A percentile compares a stretch with the other conserved stretches of the same genome.
These are phyloP conservation scores for Alternaria triticina DNA, from an alignment of 2,329 filamentous ascomycete species.

Conservation along the genomic window DNA sequence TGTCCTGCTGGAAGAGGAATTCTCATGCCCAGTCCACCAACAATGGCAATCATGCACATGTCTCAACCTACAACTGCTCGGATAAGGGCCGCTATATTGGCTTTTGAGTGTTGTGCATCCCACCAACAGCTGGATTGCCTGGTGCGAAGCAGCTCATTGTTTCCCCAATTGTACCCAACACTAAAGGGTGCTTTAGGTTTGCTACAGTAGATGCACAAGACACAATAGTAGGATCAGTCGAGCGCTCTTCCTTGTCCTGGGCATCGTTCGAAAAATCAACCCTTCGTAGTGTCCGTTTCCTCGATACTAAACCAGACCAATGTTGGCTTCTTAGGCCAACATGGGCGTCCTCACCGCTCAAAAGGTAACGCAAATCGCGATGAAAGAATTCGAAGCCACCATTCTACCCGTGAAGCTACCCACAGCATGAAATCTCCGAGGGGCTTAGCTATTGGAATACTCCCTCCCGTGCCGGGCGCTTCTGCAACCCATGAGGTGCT, in stretches of 20 bases:
- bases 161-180: neutral
- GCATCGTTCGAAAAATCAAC: neutral
- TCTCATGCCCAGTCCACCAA: neutral
- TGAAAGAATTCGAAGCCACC: neutral
- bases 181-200: neutral
- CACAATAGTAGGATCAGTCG: neutral
- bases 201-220: neutral
- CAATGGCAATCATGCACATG: neutral
- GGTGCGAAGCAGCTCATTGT: neutral
- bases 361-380: neutral
- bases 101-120: neutral
- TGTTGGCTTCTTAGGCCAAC: neutral
- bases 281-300: neutral
- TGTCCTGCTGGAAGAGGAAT: neutral
- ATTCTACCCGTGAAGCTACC: neutral
- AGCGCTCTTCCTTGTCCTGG: neutral
- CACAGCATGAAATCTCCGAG: conserved; percentile 5
- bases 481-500: neutral
- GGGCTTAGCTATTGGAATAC: neutral
- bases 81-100: neutral
- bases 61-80: neutral
- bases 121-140: neutral
- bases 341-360: neutral
- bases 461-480: conserved; percentile 2
- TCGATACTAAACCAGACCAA: neutral